Percentiles rank a stretch among this genome's conserved stretches.
Conservation (phyloP, 305 asterid genomes). For the Fraxinus dipetala region DNA sequence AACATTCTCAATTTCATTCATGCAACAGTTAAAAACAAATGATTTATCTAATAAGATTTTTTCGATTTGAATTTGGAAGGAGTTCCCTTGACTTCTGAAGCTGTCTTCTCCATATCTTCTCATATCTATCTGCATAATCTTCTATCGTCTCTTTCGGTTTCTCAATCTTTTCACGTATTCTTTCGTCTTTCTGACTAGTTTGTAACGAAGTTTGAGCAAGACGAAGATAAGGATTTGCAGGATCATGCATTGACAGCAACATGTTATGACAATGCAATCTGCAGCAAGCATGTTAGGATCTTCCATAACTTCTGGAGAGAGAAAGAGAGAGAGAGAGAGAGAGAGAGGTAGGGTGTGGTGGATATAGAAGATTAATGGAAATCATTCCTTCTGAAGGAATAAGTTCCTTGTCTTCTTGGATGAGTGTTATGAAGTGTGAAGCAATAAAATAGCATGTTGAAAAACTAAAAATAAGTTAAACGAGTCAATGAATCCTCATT, state of each 20-base stretch:
- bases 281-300: constrained; percentile 65
- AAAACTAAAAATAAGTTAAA: constrained; percentile 35
- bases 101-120: constrained; percentile 32
- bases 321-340: not conserved
- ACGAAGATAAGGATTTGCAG: constrained; percentile 61
- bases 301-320: constrained; percentile 40
- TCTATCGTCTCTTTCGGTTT: constrained; percentile 27
- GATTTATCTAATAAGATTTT: not conserved
- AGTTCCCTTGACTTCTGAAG: constrained; percentile 31
- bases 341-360: not conserved
- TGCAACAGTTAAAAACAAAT: constrained; percentile 36
- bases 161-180: constrained; percentile 41
- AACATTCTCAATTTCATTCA: constrained; percentile 62
- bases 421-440: constrained; percentile 64
- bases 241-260: constrained; percentile 82
- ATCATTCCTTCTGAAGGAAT: constrained; percentile 45
- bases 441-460: constrained; percentile 50
- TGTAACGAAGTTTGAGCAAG: constrained; percentile 58
- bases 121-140: constrained; percentile 31
- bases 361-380: constrained; percentile 33
- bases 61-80: constrained; percentile 29
- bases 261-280: constrained; percentile 70
- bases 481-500: constrained; percentile 47
- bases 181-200: constrained; percentile 43
- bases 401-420: constrained; percentile 46